Evolutionary conservation across 2,329 filamentous ascomycete genomes (phyloP).

Genomic region (Pseudocercospora cruenta): DNA sequence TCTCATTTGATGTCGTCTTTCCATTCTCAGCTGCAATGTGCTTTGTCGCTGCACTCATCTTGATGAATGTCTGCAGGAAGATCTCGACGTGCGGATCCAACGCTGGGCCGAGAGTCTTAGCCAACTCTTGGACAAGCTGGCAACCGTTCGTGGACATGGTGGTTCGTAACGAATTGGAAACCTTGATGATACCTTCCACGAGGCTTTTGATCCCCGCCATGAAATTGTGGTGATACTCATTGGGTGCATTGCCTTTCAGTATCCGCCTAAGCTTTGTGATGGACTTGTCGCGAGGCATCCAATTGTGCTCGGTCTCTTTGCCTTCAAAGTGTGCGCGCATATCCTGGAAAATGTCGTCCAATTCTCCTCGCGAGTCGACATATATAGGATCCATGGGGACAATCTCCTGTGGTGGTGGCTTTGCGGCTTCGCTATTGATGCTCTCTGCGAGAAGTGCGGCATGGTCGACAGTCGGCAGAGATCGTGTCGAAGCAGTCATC

Average conservation of each 20-base stretch:
- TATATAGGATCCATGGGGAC: slow-evolving; percentile 79
- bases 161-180: slow-evolving; percentile 79
- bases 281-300: slow-evolving; percentile 82
- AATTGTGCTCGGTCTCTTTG: slow-evolving; percentile 87
- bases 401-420: slow-evolving; percentile 64
- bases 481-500: slow-evolving; percentile 49
- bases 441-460: slow-evolving; percentile 49
- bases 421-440: slow-evolving; percentile 51
- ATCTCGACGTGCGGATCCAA: slow-evolving; percentile 91
- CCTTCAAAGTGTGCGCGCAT: slow-evolving; percentile 86
- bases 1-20: slow-evolving; percentile 76
- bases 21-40: slow-evolving; percentile 88
- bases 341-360: slow-evolving; percentile 83
- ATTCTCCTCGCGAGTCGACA: slow-evolving; percentile 79
- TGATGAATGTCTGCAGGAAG: slow-evolving; percentile 84
- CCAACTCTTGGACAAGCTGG: slow-evolving; percentile 80
- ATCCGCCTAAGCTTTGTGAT: slow-evolving; percentile 75
- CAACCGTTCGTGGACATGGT: slow-evolving; percentile 89
- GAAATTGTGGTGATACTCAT: slow-evolving; percentile 74
- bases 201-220: slow-evolving; percentile 71
- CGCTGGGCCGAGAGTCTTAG: slow-evolving; percentile 71
- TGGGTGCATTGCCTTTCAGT: slow-evolving; percentile 79
- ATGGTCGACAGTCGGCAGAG: slow-evolving; percentile 45
- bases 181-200: slow-evolving; percentile 87
- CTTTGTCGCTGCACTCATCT: slow-evolving; percentile 86